Evolutionary conservation across 805 yeast species (phyloP).

Genomic region (Tanozyma kutaoensis): DNA sequence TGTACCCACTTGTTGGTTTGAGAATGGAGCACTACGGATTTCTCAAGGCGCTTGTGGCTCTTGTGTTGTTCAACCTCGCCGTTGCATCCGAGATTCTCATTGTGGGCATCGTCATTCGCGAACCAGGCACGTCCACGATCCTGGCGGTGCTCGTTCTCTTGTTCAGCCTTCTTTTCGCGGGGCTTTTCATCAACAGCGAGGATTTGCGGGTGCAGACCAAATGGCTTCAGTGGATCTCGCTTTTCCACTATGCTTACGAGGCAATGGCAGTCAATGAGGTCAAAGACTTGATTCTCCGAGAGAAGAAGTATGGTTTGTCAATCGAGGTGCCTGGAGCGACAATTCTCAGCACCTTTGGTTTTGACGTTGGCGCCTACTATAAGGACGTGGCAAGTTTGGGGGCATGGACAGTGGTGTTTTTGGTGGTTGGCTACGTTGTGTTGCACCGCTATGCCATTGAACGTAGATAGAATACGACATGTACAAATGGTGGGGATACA

Average conservation of each 20-base stretch:
- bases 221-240: slow-evolving; percentile 72
- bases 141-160: slow-evolving; percentile 72
- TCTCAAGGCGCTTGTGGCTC: slow-evolving; percentile 49
- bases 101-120: slow-evolving; percentile 78
- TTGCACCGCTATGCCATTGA: slow-evolving; percentile 68
- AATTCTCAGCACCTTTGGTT: slow-evolving; percentile 89
- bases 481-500: too few relatives aligned
- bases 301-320: slow-evolving; percentile 82
- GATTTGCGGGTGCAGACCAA: slow-evolving; percentile 37
- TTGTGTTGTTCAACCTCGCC: slow-evolving; percentile 77
- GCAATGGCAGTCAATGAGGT: slow-evolving; percentile 89
- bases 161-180: slow-evolving; percentile 85
- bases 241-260: slow-evolving; percentile 94
- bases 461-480: too few relatives aligned
- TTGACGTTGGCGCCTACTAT: slow-evolving; percentile 64
- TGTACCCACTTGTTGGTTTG: slow-evolving; percentile 85
- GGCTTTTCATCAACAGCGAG: slow-evolving; percentile 81
- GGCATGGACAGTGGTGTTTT: slow-evolving; percentile 43
- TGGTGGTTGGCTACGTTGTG: slow-evolving; percentile 60
- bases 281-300: slow-evolving; percentile 68
- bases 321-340: slow-evolving; percentile 98
- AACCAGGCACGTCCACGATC: slow-evolving; percentile 87
- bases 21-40: slow-evolving; percentile 68
- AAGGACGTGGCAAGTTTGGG: slow-evolving; percentile 51
- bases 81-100: slow-evolving; percentile 75